Evolutionary conservation across 331 rosid species (phyloP).

Genomic region (Quercus tomentella): DNA sequence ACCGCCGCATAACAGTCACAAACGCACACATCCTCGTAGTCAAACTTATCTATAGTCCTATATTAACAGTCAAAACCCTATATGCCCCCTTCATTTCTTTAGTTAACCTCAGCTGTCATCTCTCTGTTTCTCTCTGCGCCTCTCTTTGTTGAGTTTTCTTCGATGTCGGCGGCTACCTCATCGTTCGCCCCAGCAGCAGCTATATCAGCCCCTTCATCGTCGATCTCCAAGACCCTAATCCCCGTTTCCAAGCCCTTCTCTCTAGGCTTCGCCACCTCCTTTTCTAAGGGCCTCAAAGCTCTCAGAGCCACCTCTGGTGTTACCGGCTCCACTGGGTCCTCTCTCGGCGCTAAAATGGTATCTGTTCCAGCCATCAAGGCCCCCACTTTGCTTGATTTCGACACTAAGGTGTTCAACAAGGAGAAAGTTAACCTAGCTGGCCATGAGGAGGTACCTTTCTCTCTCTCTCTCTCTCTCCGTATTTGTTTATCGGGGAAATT

Average conservation of each 20-base stretch:
- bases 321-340: constrained; percentile 14
- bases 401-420: constrained; percentile 78
- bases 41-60: no score
- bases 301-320: constrained; percentile 1
- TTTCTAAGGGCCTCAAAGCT: constrained; percentile 27
- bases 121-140: not conserved
- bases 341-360: constrained; percentile 73
- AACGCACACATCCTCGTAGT: no score
- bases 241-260: constrained; percentile 11
- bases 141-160: not conserved
- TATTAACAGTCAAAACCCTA: no score
- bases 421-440: constrained; percentile 86
- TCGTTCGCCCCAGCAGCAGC: constrained; percentile 25
- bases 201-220: constrained; percentile 25
- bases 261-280: constrained; percentile 30
- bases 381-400: constrained; percentile 55
- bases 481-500: not conserved
- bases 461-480: not conserved
- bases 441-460: constrained; percentile 61
- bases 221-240: constrained; percentile 24
- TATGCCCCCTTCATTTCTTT: accelerated
- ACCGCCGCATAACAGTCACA: no score
- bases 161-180: constrained; percentile 58
- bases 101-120: not conserved
- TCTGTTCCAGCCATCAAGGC: constrained; percentile 39